Conservation (phyloP, 2,329 filamentous ascomycete genomes). For the Thelonectria blattea region DNA sequence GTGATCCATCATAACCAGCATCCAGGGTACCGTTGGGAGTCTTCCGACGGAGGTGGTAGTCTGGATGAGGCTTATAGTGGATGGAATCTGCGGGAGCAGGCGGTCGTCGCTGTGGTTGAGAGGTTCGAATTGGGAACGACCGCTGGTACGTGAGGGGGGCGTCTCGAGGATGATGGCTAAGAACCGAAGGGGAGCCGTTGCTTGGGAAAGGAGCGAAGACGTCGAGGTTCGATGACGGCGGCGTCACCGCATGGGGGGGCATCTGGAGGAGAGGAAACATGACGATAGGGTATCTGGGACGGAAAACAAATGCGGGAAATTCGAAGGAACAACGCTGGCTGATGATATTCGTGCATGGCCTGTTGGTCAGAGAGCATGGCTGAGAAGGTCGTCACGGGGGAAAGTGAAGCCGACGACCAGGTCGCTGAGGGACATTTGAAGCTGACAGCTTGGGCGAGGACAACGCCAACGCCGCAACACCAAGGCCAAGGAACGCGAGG, state of each 20-base stretch:
- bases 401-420: slow-evolving; percentile 27
- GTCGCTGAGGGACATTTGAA: slow-evolving; percentile 49
- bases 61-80: slow-evolving; percentile 48
- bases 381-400: slow-evolving; percentile 25
- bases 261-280: slow-evolving; percentile 61
- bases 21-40: slow-evolving; percentile 94
- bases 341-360: slow-evolving; percentile 48
- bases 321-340: slow-evolving; percentile 38
- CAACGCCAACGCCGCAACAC: slow-evolving; percentile 33
- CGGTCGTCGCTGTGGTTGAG: slow-evolving; percentile 35
- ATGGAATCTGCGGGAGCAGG: slow-evolving; percentile 19
- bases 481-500: slow-evolving; percentile 16
- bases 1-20: slow-evolving; percentile 87
- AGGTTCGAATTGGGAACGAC: slow-evolving; percentile 43
- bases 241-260: slow-evolving; percentile 57
- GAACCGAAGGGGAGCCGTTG: slow-evolving; percentile 26
- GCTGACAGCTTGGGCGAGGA: slow-evolving; percentile 36
- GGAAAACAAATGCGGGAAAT: slow-evolving; percentile 35
- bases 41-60: slow-evolving; percentile 87
- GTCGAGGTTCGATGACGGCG: slow-evolving; percentile 49
- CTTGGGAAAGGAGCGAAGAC: slow-evolving; percentile 36
- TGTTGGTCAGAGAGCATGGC: slow-evolving; percentile 49
- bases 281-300: slow-evolving; percentile 37
- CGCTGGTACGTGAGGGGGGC: slow-evolving; percentile 32
- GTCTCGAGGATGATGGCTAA: slow-evolving; percentile 40